A percentile compares a stretch with the other conserved stretches of the same genome.
Conservation (phyloP, 257 asterid species). For the Solanum phureja region DNA sequence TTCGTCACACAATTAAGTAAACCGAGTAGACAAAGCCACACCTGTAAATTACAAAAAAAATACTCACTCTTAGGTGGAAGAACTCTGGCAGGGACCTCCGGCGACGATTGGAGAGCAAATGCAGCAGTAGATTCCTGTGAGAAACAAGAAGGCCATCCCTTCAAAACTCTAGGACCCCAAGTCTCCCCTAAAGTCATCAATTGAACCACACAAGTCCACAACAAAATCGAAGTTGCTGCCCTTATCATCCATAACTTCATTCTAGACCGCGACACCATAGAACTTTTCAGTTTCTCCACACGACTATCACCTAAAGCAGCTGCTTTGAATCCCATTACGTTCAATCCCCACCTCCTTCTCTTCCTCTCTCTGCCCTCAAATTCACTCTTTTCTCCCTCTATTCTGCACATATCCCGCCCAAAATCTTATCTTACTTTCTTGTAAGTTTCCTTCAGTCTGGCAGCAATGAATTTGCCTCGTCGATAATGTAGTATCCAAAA, state of each 20-base stretch:
- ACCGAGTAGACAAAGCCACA: not conserved
- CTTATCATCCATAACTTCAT: conserved; percentile 94
- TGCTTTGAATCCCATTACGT: conserved; percentile 55
- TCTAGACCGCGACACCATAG: conserved; percentile 64
- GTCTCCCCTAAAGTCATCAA: conserved; percentile 78
- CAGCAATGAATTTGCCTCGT: not conserved
- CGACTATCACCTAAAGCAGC: conserved; percentile 44
- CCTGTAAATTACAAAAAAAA: not conserved
- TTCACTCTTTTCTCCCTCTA: conserved; percentile 28
- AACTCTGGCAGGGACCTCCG: conserved; percentile 46
- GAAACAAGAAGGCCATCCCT: conserved; percentile 93
- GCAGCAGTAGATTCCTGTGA: conserved; percentile 54
- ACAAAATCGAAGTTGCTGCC: conserved; percentile 64
- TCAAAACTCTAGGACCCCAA: conserved; percentile 80
- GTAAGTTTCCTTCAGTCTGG: not conserved
- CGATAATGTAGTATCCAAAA: conserved; percentile 5
- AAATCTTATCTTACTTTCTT: not conserved
- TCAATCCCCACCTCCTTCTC: conserved; percentile 15
- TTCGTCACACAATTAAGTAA: not conserved
- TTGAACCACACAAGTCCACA: conserved; percentile 93
- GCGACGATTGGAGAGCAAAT: conserved; percentile 45
- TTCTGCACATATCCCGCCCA: conserved; percentile 48
- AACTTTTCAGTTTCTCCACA: conserved; percentile 63
- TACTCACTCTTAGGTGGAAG: conserved; percentile 92
- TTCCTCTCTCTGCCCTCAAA: conserved; percentile 22